Conservation (phyloP, 306 rosid genomes). For the Begonia fuchsioides region DNA sequence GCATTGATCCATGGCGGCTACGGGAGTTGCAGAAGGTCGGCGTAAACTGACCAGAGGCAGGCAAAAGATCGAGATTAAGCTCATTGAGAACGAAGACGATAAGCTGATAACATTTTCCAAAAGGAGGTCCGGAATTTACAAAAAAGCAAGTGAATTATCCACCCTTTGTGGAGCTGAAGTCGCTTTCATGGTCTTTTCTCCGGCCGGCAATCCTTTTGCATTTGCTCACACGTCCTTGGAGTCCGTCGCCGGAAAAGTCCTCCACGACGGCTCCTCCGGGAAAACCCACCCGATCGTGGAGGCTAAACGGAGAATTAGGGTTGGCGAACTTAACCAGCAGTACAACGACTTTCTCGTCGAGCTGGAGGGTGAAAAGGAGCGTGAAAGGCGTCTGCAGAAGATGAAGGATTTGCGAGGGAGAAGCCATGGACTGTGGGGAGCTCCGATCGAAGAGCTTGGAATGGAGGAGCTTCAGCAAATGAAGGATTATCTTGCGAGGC, state of each 20-base stretch:
- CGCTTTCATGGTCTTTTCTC: conserved; percentile 15
- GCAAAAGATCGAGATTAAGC: conserved; percentile 27
- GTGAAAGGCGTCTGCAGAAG: conserved; percentile 1
- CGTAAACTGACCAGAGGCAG: conserved; percentile 18
- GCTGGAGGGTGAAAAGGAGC: conserved; percentile 8
- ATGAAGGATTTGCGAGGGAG: conserved; percentile 1
- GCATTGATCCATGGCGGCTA: too few relatives aligned
- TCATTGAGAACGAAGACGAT: conserved; percentile 17
- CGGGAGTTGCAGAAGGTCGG: too few relatives aligned
- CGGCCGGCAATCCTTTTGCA: conserved; percentile 22
- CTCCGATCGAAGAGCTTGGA: conserved; percentile 8
- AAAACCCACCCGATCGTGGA: conserved; percentile 10
- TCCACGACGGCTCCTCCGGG: not conserved
- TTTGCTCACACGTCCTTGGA: conserved; percentile 21
- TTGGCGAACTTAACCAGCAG: conserved; percentile 10
- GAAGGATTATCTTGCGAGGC: not conserved
- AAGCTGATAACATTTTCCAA: conserved; percentile 20
- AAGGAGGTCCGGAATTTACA: conserved; percentile 16
- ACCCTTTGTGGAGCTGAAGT: conserved; percentile 26
- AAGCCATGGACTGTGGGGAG: conserved; percentile 21
- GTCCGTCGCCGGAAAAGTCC: conserved; percentile 2
- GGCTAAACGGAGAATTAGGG: conserved; percentile 7
- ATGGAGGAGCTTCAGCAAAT: conserved; percentile 6
- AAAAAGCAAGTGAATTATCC: conserved; percentile 19
- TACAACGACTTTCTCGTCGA: conserved; percentile 5